These are phyloP conservation scores for Cercospora nicotianae DNA, from an alignment of 2,329 filamentous ascomycete species.

Conservation along the genomic window DNA sequence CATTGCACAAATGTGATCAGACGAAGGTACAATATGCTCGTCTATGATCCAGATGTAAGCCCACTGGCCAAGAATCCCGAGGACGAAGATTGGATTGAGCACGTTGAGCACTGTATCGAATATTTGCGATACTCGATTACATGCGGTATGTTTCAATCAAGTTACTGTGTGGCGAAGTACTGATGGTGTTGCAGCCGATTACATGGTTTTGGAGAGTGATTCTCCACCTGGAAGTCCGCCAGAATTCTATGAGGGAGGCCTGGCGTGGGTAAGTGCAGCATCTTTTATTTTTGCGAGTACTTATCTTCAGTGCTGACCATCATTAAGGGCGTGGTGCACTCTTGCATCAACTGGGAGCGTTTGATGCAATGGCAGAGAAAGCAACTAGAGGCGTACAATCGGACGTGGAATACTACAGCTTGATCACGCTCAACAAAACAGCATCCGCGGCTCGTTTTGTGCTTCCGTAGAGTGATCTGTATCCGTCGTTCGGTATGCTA, in stretches of 20 bases:
- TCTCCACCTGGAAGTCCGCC: not conserved
- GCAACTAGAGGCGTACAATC: not conserved
- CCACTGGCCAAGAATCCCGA: not conserved
- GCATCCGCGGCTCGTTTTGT: not conserved
- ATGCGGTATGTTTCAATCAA: not conserved
- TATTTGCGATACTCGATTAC: not conserved
- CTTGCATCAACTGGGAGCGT: not conserved
- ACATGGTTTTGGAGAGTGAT: not conserved
- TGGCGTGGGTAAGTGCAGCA: not conserved
- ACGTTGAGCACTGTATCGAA: not conserved
- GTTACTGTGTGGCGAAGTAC: not conserved
- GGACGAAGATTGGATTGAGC: not conserved
- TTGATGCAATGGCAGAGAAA: not conserved
- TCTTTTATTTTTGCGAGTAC: not conserved
- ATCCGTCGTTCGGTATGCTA: not conserved
- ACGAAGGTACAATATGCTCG: not conserved
- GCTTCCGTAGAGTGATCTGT: not conserved
- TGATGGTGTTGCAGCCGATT: not conserved
- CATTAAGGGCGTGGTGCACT: not conserved
- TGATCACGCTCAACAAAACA: not conserved
- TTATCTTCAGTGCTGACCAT: not conserved
- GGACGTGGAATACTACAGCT: not conserved
- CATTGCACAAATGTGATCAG: not conserved
- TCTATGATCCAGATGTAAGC: not conserved
- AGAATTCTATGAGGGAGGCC: not conserved